These are phyloP conservation scores for Fusarium sublunatum DNA, from an alignment of 2,329 filamentous ascomycete genomes.

Conservation along the genomic window DNA sequence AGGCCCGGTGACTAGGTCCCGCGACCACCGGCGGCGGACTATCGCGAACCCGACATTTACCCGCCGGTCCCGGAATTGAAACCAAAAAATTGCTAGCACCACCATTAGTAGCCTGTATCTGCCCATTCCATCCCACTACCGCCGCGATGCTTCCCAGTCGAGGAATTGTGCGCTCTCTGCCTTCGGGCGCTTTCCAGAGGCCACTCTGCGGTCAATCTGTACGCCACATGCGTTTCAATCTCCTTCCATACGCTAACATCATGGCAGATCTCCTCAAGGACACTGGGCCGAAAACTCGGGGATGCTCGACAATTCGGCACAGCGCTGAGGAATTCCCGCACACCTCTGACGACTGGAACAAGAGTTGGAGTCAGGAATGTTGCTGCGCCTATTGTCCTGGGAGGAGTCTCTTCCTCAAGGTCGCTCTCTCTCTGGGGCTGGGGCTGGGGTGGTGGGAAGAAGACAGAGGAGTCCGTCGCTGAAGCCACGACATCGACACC, in stretches of 20 bases:
- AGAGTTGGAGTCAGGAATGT: constrained; percentile 38
- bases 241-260: background rate
- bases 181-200: constrained; percentile 49
- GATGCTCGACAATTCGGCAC: constrained; percentile 54
- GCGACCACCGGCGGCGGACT: constrained; percentile 26
- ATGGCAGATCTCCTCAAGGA: constrained; percentile 42
- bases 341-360: constrained; percentile 37
- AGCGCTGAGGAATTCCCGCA: constrained; percentile 41
- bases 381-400: constrained; percentile 47
- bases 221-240: constrained; percentile 25
- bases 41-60: constrained; percentile 50
- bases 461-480: constrained; percentile 37
- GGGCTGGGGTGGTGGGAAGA: constrained; percentile 44
- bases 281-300: constrained; percentile 47
- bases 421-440: constrained; percentile 52
- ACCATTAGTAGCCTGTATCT: constrained; percentile 31
- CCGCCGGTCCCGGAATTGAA: constrained; percentile 45
- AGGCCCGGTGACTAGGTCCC: constrained; percentile 25
- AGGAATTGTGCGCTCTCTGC: constrained; percentile 56
- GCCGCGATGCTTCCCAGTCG: constrained; percentile 59
- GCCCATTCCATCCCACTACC: constrained; percentile 36
- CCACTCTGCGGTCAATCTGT: constrained; percentile 48
- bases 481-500: constrained; percentile 35
- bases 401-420: constrained; percentile 48
- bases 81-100: constrained; percentile 46